phyloP scores from a whole-genome alignment of 345 rosid species.

The Eucalyptus regnans region DNA sequence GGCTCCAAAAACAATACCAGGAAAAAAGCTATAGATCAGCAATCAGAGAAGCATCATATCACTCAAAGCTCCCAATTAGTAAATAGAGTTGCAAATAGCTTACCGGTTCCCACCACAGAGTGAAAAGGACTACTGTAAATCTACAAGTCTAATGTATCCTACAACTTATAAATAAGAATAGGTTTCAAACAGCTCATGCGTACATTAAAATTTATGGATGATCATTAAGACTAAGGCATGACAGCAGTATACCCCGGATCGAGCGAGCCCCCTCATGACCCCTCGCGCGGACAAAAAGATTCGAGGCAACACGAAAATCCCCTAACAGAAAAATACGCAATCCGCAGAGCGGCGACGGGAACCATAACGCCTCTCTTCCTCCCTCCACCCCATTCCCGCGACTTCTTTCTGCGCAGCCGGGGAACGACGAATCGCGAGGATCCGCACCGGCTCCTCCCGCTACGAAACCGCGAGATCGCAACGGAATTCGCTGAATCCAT shows the following conservation, averaged over 20 bases:
- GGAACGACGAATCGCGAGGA: not conserved
- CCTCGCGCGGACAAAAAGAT: not conserved
- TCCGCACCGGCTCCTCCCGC: not conserved
- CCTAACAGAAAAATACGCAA: not conserved
- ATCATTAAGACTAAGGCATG: too few relatives aligned
- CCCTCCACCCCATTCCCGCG: not conserved
- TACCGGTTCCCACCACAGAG: too few relatives aligned
- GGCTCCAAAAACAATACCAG: too few relatives aligned
- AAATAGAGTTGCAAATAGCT: too few relatives aligned
- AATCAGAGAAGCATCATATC: too few relatives aligned
- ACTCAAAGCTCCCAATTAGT: too few relatives aligned
- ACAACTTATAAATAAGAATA: too few relatives aligned
- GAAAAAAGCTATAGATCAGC: too few relatives aligned
- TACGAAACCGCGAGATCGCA: not conserved
- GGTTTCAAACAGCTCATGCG: too few relatives aligned
- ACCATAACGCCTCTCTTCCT: not conserved
- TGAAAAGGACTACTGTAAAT: too few relatives aligned
- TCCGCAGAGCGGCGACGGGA: not conserved
- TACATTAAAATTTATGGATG: too few relatives aligned
- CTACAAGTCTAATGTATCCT: too few relatives aligned
- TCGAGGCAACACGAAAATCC: not conserved
- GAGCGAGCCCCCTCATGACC: not conserved
- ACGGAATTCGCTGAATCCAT: not conserved
- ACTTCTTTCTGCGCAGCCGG: not conserved
- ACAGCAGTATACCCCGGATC: not conserved